Percentiles rank a stretch among this genome's conserved stretches.
Conservation (phyloP, 202 grass and related monocot genomes). For the Cymbopogon flexuosus region DNA sequence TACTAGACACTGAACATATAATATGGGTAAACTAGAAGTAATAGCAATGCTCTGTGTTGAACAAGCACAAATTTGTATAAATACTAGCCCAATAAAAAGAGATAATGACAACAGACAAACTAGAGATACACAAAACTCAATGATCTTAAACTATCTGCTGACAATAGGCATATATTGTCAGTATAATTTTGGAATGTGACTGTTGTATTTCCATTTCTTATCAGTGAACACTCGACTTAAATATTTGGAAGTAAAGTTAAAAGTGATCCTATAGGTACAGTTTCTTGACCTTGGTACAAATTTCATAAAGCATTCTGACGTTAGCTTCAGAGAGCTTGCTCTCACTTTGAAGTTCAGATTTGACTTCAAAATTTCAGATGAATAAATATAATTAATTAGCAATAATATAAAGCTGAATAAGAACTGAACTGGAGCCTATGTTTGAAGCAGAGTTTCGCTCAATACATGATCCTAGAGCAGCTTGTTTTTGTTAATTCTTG, state of each 20-base stretch:
- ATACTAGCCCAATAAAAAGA: neutral
- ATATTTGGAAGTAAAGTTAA: neutral
- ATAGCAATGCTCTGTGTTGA: neutral
- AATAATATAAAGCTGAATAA: neutral
- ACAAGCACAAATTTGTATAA: neutral
- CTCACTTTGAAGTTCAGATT: neutral
- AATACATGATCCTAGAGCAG: neutral
- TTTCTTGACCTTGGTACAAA: neutral
- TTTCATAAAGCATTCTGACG: neutral
- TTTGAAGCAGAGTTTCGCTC: neutral
- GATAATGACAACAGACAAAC: neutral
- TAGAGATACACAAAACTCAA: neutral
- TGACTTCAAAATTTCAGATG: neutral
- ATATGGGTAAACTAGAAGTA: neutral
- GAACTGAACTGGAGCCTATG: neutral
- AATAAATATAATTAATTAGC: neutral
- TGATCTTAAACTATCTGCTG: neutral
- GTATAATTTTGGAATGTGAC: neutral
- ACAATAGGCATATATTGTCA: neutral
- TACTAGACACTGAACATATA: neutral
- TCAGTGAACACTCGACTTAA: neutral
- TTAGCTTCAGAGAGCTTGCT: neutral
- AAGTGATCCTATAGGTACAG: neutral
- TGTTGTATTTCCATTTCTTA: neutral
- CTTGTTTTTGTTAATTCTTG: neutral